A percentile compares a stretch with the other conserved stretches of the same genome.
Evolutionary conservation across 495 filamentous ascomycete genomes (phyloP).

Genomic region (Xylaria palmicola): DNA sequence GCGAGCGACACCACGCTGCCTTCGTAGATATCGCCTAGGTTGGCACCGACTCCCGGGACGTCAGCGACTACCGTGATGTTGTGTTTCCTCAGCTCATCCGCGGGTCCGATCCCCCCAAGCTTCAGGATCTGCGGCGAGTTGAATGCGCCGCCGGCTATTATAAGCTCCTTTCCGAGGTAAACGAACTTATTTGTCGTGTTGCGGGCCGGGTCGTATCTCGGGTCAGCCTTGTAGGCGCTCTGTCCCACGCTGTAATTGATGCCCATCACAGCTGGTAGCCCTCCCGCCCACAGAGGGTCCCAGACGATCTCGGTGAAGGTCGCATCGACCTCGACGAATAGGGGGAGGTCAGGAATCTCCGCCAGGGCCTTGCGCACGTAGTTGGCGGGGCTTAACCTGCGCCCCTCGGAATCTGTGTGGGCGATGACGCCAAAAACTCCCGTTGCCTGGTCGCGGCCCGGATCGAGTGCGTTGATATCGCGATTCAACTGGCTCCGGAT

Average conservation of each 20-base stretch:
- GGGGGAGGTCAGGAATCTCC: conserved; percentile 33
- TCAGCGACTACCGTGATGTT: conserved; percentile 48
- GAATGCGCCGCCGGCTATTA: conserved; percentile 55
- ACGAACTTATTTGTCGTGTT: conserved; percentile 24
- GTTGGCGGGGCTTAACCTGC: conserved; percentile 36
- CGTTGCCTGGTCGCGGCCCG: conserved; percentile 27
- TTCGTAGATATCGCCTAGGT: conserved; percentile 56
- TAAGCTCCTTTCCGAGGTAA: conserved; percentile 43
- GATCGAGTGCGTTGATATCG: conserved; percentile 29
- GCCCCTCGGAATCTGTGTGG: conserved; percentile 32
- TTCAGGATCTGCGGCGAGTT: conserved; percentile 58
- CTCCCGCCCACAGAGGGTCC: conserved; percentile 21
- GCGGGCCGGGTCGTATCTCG: conserved; percentile 25
- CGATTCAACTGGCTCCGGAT: conserved; percentile 13
- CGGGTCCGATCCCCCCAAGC: conserved; percentile 54
- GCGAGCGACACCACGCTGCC: conserved; percentile 29
- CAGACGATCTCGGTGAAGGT: conserved; percentile 28
- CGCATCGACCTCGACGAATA: conserved; percentile 34
- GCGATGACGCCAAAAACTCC: conserved; percentile 37
- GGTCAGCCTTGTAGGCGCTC: conserved; percentile 42
- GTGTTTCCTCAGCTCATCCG: conserved; percentile 45
- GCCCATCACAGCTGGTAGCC: conserved; percentile 34
- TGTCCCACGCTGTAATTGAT: conserved; percentile 38
- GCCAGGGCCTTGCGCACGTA: conserved; percentile 34
- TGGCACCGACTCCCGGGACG: conserved; percentile 55